phyloP scores from a whole-genome alignment of 352 stramenopile species.

The Phytopythium vexans region DNA sequence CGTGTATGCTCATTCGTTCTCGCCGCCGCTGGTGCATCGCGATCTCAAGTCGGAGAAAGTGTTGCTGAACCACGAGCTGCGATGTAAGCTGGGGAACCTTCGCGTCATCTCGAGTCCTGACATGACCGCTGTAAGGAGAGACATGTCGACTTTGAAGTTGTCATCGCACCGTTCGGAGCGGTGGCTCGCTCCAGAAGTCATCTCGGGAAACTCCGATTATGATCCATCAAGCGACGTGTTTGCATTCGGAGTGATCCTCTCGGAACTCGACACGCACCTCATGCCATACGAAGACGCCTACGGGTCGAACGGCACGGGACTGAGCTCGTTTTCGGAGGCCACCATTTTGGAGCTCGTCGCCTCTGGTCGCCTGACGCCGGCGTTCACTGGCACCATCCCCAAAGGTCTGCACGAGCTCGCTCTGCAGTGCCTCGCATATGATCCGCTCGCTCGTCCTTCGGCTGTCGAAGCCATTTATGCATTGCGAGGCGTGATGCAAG shows the following conservation, averaged over 20 bases:
- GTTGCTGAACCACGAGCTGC: conserved; percentile 27
- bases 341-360: conserved; percentile 24
- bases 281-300: conserved; percentile 44
- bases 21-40: conserved; percentile 49
- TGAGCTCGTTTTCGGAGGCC: conserved; percentile 14
- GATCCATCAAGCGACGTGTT: conserved; percentile 38
- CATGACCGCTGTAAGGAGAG: too few relatives aligned
- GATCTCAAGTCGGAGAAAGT: conserved; percentile 62
- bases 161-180: conserved; percentile 13
- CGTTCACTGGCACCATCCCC: conserved; percentile 27
- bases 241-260: conserved; percentile 43
- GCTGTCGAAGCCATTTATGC: conserved; percentile 40
- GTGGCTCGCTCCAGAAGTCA: conserved; percentile 46
- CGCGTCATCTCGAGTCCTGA: too few relatives aligned
- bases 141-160: conserved; percentile 14
- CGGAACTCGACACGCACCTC: conserved; percentile 47
- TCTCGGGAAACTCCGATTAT: conserved; percentile 30
- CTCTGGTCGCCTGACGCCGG: conserved; percentile 14
- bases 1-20: conserved; percentile 69
- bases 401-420: conserved; percentile 30
- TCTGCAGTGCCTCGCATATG: conserved; percentile 29
- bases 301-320: conserved; percentile 6
- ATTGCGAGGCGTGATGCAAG: conserved; percentile 22
- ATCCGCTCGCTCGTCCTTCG: conserved; percentile 29
- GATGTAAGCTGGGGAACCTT: neutral